Conservation (phyloP, 2,329 filamentous ascomycete species). For the Aureobasidium mangrovei region DNA sequence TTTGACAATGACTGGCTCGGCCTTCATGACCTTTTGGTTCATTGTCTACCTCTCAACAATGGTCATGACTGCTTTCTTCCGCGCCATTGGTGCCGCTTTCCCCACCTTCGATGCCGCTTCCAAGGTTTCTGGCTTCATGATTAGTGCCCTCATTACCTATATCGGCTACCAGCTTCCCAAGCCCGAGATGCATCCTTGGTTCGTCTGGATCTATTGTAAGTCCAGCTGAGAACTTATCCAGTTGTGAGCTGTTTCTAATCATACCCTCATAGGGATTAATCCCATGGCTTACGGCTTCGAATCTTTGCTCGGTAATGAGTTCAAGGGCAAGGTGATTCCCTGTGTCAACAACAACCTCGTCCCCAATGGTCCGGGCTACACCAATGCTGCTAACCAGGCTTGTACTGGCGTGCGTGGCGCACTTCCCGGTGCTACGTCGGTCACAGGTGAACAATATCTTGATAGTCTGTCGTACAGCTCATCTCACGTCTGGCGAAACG, state of each 20-base stretch:
- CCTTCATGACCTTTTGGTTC: slow-evolving; percentile 56
- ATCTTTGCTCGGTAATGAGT: slow-evolving; percentile 42
- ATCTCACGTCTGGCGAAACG: slow-evolving; percentile 45
- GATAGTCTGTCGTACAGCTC: slow-evolving; percentile 41
- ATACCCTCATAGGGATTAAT: slow-evolving; percentile 18
- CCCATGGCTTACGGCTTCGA: slow-evolving; percentile 24
- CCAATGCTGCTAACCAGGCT: slow-evolving; percentile 25
- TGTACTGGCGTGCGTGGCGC: slow-evolving; percentile 48
- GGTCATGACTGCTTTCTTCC: slow-evolving; percentile 38
- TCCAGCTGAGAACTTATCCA: slow-evolving; percentile 7
- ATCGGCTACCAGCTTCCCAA: slow-evolving; percentile 27
- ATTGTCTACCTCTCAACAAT: slow-evolving; percentile 36
- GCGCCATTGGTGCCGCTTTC: slow-evolving; percentile 31
- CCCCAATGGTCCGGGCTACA: slow-evolving; percentile 32
- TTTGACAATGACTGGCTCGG: slow-evolving; percentile 36
- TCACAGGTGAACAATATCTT: slow-evolving; percentile 56
- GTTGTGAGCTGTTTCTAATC: slow-evolving; percentile 51
- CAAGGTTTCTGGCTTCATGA: slow-evolving; percentile 24
- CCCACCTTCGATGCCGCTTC: slow-evolving; percentile 26
- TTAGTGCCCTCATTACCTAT: slow-evolving; percentile 26
- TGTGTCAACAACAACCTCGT: slow-evolving; percentile 43
- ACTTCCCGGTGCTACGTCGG: slow-evolving; percentile 43
- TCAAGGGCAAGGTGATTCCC: slow-evolving; percentile 47
- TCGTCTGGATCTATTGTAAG: slow-evolving; percentile 41
- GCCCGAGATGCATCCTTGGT: slow-evolving; percentile 40